Evolutionary conservation across 1,284 basidiomycete species (phyloP).

Genomic region (Ceratobasidium sp.): DNA sequence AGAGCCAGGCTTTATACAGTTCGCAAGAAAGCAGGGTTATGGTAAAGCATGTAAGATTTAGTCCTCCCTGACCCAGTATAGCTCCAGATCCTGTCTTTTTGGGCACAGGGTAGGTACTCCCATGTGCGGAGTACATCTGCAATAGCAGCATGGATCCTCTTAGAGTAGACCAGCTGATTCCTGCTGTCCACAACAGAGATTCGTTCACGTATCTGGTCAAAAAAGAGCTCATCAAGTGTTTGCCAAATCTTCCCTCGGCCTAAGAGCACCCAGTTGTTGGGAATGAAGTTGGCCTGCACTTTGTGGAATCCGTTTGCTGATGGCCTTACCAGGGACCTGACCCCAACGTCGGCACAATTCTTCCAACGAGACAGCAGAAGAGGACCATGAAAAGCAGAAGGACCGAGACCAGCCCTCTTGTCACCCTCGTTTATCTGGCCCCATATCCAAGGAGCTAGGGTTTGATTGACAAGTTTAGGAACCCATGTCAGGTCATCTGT

Average conservation of each 20-base stretch:
- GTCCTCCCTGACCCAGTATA: neutral
- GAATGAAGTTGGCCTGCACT: neutral
- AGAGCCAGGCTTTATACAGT: too few relatives aligned
- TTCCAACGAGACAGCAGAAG: neutral
- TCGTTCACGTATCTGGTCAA: neutral
- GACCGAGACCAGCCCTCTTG: neutral
- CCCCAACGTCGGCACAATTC: neutral
- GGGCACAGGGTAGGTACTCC: neutral
- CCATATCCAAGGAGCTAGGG: neutral
- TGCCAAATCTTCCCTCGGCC: neutral
- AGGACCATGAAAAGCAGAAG: neutral
- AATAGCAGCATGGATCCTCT: neutral
- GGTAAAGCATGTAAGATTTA: neutral
- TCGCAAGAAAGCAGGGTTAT: too few relatives aligned
- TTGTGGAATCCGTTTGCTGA: neutral
- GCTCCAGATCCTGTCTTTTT: neutral
- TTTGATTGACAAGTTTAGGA: neutral
- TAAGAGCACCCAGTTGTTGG: neutral
- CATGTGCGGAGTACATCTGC: neutral
- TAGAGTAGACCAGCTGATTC: neutral
- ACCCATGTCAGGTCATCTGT: neutral
- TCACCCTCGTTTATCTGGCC: neutral
- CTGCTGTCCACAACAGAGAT: neutral
- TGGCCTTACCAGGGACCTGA: neutral
- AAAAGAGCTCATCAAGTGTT: neutral